A percentile compares a stretch with the other conserved stretches of the same genome.
Evolutionary conservation across 306 rosid species (phyloP).

Genomic region (Rosa lucieae): DNA sequence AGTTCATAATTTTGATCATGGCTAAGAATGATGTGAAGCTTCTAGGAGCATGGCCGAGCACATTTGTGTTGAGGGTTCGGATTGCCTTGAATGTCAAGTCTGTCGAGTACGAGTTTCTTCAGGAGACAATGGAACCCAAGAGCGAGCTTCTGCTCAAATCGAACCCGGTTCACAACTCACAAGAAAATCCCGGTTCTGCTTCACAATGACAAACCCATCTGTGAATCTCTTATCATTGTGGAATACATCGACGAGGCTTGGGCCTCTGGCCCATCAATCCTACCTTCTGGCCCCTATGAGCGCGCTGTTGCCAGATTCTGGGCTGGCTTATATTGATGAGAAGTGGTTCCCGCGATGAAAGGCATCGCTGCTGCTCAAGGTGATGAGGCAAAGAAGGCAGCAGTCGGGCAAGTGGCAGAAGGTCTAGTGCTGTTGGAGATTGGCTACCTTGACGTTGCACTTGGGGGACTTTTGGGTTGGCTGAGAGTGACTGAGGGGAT

Average conservation of each 20-base stretch:
- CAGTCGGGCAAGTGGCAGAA: too few species aligned
- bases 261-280: slow-evolving; percentile 42
- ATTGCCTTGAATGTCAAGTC: slow-evolving; percentile 51
- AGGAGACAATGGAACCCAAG: slow-evolving; percentile 37
- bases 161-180: slow-evolving; percentile 53
- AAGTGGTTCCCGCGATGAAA: slow-evolving; percentile 14
- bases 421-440: too few species aligned
- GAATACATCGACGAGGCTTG: slow-evolving; percentile 58
- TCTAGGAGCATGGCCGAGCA: slow-evolving; percentile 58
- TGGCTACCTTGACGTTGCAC: too few species aligned
- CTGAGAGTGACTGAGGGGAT: too few species aligned
- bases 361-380: too few species aligned
- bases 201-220: slow-evolving; percentile 46
- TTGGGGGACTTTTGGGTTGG: too few species aligned
- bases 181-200: slow-evolving; percentile 61
- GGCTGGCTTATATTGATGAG: slow-evolving; percentile 49
- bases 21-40: slow-evolving; percentile 42
- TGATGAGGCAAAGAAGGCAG: too few species aligned
- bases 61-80: slow-evolving; percentile 37
- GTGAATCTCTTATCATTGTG: slow-evolving; percentile 54
- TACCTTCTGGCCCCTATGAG: slow-evolving; percentile 55
- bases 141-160: slow-evolving; percentile 55
- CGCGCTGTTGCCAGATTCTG: slow-evolving; percentile 62
- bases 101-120: slow-evolving; percentile 37
- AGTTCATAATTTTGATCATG: slow-evolving; percentile 22